Evolutionary conservation across 768 basidiomycete genomes (phyloP).

Genomic region (Rhodotorula taiwanensis): DNA sequence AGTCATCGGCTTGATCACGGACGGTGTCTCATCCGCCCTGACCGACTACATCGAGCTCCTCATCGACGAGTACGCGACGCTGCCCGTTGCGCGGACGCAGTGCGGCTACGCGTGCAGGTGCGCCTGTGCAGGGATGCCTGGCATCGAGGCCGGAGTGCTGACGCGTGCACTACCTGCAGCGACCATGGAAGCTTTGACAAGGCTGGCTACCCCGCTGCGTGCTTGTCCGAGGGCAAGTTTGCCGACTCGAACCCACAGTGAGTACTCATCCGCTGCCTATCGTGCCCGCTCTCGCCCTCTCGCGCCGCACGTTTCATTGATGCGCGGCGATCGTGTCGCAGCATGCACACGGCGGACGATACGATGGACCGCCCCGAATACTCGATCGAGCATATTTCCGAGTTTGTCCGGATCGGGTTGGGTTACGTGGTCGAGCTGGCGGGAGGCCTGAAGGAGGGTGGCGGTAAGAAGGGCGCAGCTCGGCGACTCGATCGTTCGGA

Average conservation of each 20-base stretch:
- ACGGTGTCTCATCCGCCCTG: conserved; percentile 36
- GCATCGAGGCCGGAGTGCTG: no score
- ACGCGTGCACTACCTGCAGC: no score
- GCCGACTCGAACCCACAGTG: conserved; percentile 34
- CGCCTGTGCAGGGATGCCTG: no score
- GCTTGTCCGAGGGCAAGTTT: conserved; percentile 32
- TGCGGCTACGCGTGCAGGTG: background rate
- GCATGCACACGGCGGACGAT: conserved; percentile 38
- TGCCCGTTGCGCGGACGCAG: background rate
- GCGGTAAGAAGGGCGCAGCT: background rate
- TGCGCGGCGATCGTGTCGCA: background rate
- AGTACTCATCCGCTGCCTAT: no score
- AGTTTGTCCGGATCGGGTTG: conserved; percentile 38
- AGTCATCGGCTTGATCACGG: conserved; percentile 40
- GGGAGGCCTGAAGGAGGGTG: no score
- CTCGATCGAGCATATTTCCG: conserved; percentile 39
- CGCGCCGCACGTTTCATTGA: background rate
- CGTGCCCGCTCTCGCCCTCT: background rate
- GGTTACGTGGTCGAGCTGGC: conserved; percentile 39
- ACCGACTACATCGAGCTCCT: conserved; percentile 38
- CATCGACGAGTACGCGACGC: conserved; percentile 38
- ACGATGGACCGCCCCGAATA: conserved; percentile 30
- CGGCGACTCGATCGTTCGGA: no score
- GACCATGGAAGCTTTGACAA: conserved; percentile 29
- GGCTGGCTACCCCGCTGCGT: conserved; percentile 26